Evolutionary conservation across 1,284 basidiomycete species (phyloP).

Genomic region (Somion occarium): DNA sequence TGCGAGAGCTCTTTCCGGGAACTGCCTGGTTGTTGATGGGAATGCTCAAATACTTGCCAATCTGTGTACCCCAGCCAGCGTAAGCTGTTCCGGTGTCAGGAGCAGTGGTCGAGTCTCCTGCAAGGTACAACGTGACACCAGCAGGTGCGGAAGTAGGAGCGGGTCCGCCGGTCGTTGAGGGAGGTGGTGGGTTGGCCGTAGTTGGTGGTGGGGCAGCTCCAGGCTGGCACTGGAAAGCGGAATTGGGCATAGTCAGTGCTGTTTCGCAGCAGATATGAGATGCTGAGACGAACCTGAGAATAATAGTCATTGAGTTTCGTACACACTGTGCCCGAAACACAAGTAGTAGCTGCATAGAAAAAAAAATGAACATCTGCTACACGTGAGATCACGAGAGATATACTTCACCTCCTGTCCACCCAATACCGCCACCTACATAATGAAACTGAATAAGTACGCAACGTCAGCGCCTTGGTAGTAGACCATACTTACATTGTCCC

Average conservation of each 20-base stretch:
- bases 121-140: background rate
- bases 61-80: slow-evolving; percentile 1
- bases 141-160: background rate
- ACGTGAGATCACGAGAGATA: background rate
- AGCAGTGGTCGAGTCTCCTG: slow-evolving; percentile 1
- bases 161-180: background rate
- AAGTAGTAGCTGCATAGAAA: background rate
- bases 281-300: background rate
- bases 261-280: background rate
- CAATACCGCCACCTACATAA: background rate
- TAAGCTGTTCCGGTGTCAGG: slow-evolving; percentile 1
- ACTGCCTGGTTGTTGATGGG: background rate
- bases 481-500: background rate
- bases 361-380: background rate
- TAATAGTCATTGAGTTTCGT: background rate
- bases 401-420: background rate
- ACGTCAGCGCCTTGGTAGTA: background rate
- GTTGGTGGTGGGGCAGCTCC: background rate
- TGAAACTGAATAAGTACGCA: background rate
- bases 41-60: slow-evolving; percentile 1
- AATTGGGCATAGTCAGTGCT: too few species aligned
- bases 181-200: background rate
- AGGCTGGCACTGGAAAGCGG: background rate
- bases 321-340: background rate
- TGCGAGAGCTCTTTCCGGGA: slow-evolving; percentile 1